Evolutionary conservation across 2,329 filamentous ascomycete species (phyloP).

Genomic region (Diaporthe nobilis): DNA sequence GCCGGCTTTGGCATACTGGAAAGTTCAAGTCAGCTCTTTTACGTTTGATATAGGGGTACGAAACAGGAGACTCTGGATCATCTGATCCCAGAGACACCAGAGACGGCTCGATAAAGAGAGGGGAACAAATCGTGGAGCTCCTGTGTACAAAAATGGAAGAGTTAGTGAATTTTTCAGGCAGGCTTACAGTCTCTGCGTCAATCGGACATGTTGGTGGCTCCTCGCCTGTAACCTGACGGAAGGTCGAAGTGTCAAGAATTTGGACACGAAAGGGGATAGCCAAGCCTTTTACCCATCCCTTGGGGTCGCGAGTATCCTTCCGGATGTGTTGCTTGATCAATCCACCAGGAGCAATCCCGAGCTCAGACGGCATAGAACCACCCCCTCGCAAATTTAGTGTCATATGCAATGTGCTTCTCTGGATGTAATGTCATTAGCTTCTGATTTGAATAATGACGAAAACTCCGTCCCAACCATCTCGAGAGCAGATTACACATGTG

Average conservation of each 20-base stretch:
- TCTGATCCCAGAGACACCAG: neutral
- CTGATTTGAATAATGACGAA: neutral
- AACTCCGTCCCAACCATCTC: too few species aligned
- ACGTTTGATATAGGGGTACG: too few species aligned
- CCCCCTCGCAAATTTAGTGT: neutral
- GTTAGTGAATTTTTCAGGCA: neutral
- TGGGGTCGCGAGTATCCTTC: neutral
- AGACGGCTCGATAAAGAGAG: neutral
- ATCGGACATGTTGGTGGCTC: conserved; percentile 54
- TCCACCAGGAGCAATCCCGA: conserved; percentile 7
- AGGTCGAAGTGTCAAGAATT: conserved; percentile 54
- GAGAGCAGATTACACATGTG: too few species aligned
- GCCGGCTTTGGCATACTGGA: conserved; percentile 50
- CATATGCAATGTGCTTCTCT: neutral
- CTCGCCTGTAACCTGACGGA: conserved; percentile 53
- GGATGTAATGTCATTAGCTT: neutral
- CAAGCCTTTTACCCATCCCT: conserved; percentile 11
- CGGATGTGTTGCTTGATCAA: neutral
- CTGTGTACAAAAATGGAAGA: neutral
- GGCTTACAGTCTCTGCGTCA: conserved; percentile 42
- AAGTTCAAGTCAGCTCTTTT: neutral
- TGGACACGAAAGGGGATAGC: conserved; percentile 47
- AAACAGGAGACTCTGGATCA: neutral
- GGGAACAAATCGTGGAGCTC: neutral
- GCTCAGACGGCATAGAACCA: neutral